Evolutionary conservation across 2,329 filamentous ascomycete species (phyloP).

Genomic region (Monilinia vaccinii-corymbosi): DNA sequence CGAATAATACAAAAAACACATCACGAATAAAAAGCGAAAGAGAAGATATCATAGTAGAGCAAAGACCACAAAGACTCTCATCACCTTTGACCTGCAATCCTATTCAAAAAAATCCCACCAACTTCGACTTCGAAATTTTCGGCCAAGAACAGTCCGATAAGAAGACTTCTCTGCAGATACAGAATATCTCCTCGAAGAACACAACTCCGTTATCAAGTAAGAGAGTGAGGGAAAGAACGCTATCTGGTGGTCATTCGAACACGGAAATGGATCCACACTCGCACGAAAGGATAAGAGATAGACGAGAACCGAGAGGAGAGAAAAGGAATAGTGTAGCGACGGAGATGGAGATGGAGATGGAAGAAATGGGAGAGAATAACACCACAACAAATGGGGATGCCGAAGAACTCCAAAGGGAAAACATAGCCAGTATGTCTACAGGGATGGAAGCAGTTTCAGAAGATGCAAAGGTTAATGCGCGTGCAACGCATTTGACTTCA

Average conservation of each 20-base stretch:
- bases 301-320: no score
- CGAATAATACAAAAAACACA: background rate
- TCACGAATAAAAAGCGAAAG: background rate
- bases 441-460: background rate
- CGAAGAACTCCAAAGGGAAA: background rate
- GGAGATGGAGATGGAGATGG: background rate
- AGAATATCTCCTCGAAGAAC: background rate
- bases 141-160: background rate
- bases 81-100: background rate
- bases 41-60: no score
- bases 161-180: background rate
- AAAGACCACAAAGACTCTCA: background rate
- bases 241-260: background rate
- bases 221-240: background rate
- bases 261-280: background rate
- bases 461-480: background rate
- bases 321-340: background rate
- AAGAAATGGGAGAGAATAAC: background rate
- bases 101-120: no score
- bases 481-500: no score
- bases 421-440: background rate
- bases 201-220: background rate
- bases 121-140: background rate
- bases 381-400: background rate
- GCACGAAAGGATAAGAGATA: background rate